phyloP scores from a whole-genome alignment of 805 yeast genomes.

The Sungouiella thailandica region DNA sequence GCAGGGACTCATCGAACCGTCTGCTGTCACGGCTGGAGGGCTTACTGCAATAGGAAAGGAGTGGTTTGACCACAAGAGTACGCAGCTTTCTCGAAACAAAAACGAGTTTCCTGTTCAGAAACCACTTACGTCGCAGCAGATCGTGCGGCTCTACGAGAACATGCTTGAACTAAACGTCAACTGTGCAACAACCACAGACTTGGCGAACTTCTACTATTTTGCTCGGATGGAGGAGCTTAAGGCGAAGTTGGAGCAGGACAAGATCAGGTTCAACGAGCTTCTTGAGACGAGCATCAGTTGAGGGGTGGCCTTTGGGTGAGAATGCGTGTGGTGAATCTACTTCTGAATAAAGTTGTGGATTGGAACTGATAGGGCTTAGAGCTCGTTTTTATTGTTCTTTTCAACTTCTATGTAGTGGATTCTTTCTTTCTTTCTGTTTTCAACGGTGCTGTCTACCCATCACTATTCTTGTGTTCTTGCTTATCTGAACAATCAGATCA shows the following conservation, averaged over 20 bases:
- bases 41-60: constrained; percentile 20
- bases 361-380: no score
- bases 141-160: constrained; percentile 21
- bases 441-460: no score
- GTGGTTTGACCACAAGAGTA: constrained; percentile 29
- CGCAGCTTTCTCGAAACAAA: constrained; percentile 18
- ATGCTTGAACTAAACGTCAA: constrained; percentile 20
- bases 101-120: constrained; percentile 11
- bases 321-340: no score
- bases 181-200: constrained; percentile 31
- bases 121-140: constrained; percentile 17
- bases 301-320: no score
- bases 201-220: constrained; percentile 34
- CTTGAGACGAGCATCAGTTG: constrained; percentile 3
- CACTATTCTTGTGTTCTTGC: no score
- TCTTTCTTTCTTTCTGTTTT: no score
- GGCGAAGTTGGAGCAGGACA: constrained; percentile 18
- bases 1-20: constrained; percentile 24
- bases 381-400: no score
- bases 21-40: constrained; percentile 11
- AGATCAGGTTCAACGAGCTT: constrained; percentile 18
- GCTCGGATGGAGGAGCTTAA: constrained; percentile 30
- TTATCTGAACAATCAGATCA: no score
- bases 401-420: no score
- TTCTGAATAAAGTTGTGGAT: no score